Evolutionary conservation across 441 rosid species (phyloP).

Genomic region (Pelargonium cotyledonis): DNA sequence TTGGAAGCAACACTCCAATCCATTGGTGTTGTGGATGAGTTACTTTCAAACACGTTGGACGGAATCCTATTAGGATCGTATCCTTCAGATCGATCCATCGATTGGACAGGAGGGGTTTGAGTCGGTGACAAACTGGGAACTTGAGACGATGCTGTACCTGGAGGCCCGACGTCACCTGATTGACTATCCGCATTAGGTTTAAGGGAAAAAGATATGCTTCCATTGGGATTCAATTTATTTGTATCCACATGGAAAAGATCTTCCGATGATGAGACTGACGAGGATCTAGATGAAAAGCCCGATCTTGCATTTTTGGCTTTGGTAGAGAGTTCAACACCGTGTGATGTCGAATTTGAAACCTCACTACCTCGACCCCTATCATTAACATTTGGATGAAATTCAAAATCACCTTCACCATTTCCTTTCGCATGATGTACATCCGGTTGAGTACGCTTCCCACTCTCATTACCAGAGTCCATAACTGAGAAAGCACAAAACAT

Average conservation of each 20-base stretch:
- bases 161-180: not conserved
- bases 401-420: too few relatives aligned
- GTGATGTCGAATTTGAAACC: not conserved
- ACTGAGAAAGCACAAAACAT: not conserved
- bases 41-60: constrained; percentile 36
- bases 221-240: not conserved
- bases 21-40: constrained; percentile 20
- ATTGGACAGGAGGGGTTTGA: constrained; percentile 52
- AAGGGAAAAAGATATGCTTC: not conserved
- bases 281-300: not conserved
- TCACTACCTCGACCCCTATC: not conserved
- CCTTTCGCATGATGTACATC: too few relatives aligned
- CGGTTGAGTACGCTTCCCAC: too few relatives aligned
- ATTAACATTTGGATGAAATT: too few relatives aligned
- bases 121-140: constrained; percentile 22
- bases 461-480: not conserved
- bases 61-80: constrained; percentile 46
- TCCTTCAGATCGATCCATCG: constrained; percentile 54
- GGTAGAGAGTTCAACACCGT: not conserved
- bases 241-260: not conserved
- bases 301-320: not conserved
- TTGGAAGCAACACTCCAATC: constrained; percentile 67
- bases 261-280: not conserved
- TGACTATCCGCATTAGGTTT: not conserved
- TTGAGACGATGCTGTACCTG: not conserved